Percentiles rank a stretch among this genome's conserved stretches.
These are phyloP conservation scores for Platismatia glauca DNA, from an alignment of 495 filamentous ascomycete genomes.

Conservation along the genomic window DNA sequence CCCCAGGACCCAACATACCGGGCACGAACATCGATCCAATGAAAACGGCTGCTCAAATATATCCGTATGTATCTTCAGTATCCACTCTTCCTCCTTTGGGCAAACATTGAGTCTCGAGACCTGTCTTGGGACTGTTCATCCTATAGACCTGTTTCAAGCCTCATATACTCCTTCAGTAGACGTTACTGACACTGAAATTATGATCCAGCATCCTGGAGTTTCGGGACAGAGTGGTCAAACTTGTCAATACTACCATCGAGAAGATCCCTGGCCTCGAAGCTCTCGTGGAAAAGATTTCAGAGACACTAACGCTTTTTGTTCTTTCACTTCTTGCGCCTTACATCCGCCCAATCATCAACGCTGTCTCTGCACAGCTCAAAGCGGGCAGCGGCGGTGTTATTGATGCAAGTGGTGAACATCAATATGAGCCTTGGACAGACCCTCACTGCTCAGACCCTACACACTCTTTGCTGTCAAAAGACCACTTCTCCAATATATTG, in stretches of 20 bases:
- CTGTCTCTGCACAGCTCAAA: constrained; percentile 72
- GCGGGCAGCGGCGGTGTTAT: constrained; percentile 73
- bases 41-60: constrained; percentile 74
- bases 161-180: background rate
- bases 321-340: constrained; percentile 84
- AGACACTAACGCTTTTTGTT: constrained; percentile 82
- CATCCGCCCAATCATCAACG: constrained; percentile 81
- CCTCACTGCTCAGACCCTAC: constrained; percentile 81
- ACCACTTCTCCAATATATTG: constrained; percentile 89
- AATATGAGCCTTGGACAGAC: constrained; percentile 87
- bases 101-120: background rate
- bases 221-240: constrained; percentile 82
- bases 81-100: background rate
- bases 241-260: constrained; percentile 73
- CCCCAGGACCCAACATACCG: constrained; percentile 48
- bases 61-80: constrained; percentile 42
- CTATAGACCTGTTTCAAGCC: background rate
- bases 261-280: constrained; percentile 85
- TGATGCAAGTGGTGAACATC: constrained; percentile 68
- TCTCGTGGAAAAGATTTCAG: constrained; percentile 81
- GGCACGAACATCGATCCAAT: constrained; percentile 75
- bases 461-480: constrained; percentile 48
- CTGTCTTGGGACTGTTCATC: background rate
- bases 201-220: constrained; percentile 64
- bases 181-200: background rate